These are phyloP conservation scores for Tricladium varicosporioides DNA, from an alignment of 2,329 filamentous ascomycete genomes.

Conservation along the genomic window DNA sequence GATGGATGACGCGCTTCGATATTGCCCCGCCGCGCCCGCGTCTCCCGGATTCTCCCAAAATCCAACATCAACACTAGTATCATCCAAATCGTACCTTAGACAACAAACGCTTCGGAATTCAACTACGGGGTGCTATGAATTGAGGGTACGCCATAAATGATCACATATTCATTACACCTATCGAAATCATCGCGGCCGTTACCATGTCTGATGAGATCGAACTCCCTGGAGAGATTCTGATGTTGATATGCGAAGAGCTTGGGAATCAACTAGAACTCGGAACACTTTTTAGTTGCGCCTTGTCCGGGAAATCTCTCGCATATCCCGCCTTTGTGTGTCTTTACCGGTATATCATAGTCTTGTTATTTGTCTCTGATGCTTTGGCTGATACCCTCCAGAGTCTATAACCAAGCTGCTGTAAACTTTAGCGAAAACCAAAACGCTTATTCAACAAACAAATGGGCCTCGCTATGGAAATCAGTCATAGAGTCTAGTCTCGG, in stretches of 20 bases:
- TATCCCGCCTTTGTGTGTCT: conserved; percentile 58
- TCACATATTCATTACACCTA: neutral
- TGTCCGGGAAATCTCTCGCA: conserved; percentile 54
- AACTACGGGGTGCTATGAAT: too few species aligned
- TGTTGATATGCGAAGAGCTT: conserved; percentile 59
- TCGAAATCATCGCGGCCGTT: neutral
- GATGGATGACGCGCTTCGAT: too few species aligned
- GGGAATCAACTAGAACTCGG: conserved; percentile 54
- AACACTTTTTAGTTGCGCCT: conserved; percentile 58
- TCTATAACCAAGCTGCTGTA: conserved; percentile 45
- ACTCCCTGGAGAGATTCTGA: conserved; percentile 50
- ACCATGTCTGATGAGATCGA: conserved; percentile 42
- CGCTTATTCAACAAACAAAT: conserved; percentile 41
- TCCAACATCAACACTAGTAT: too few species aligned
- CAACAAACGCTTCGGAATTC: too few species aligned
- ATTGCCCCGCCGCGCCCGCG: too few species aligned
- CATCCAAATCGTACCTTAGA: too few species aligned
- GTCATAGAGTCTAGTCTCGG: conserved; percentile 64
- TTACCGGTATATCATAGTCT: conserved; percentile 51
- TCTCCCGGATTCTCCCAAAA: too few species aligned
- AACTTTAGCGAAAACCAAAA: conserved; percentile 43
- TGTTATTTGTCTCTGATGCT: neutral
- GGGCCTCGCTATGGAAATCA: conserved; percentile 65
- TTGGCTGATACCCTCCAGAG: conserved; percentile 36
- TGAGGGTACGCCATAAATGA: neutral